A percentile compares a stretch with the other conserved stretches of the same genome.
These are phyloP conservation scores for Bothriochloa decipiens DNA, from an alignment of 176 grass and related monocot genomes.

Conservation along the genomic window DNA sequence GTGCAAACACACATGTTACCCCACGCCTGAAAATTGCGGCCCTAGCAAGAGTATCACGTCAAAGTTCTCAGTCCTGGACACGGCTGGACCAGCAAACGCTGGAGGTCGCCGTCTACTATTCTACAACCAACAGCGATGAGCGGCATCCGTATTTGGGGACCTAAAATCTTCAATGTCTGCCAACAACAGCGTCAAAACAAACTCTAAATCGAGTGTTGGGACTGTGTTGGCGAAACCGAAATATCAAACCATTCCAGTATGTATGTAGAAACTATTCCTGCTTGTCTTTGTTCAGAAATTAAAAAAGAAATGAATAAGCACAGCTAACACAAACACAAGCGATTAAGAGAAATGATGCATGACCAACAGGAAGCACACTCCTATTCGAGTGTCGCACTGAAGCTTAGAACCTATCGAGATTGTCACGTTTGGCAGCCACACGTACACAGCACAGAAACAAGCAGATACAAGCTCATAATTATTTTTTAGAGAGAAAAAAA, in stretches of 20 bases:
- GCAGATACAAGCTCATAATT: no score
- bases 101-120: neutral
- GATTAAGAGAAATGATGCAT: neutral
- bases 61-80: neutral
- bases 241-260: neutral
- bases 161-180: neutral
- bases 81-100: neutral
- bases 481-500: no score
- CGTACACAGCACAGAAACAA: neutral
- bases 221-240: neutral
- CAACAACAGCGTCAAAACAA: neutral
- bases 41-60: neutral
- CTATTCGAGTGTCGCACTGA: neutral
- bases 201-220: neutral
- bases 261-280: neutral
- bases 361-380: neutral
- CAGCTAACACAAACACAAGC: neutral
- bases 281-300: no score
- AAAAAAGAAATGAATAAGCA: no score
- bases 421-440: neutral
- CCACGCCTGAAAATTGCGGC: slow-evolving; percentile 7
- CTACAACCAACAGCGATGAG: neutral
- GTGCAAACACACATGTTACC: no score
- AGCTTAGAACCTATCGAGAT: neutral
- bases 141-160: neutral